phyloP scores from a whole-genome alignment of 139 green algal species.

The Picochlorum sp. region DNA sequence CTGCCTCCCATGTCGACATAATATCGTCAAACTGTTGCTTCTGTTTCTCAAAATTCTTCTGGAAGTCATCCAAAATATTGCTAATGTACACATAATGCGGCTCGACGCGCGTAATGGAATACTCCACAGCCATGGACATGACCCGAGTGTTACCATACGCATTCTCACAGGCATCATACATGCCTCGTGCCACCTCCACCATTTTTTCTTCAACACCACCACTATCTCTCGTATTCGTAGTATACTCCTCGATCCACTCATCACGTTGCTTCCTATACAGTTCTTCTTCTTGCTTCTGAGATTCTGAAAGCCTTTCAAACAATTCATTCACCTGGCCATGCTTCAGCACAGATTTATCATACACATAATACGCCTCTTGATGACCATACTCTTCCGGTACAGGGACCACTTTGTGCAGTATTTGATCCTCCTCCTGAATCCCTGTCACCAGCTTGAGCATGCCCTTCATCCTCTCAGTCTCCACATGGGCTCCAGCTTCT shows the following conservation, averaged over 20 bases:
- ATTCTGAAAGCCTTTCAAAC: conserved; percentile 3
- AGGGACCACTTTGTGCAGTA: background rate
- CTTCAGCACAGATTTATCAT: conserved; percentile 6
- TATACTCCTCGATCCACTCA: no score
- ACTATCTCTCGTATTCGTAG: no score
- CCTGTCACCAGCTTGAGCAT: background rate
- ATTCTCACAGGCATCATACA: conserved; percentile 9
- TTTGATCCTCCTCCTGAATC: background rate
- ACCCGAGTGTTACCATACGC: conserved; percentile 72
- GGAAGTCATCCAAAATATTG: conserved; percentile 44
- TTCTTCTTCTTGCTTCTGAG: background rate
- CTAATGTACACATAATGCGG: conserved; percentile 77
- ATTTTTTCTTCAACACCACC: no score
- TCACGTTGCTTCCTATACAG: background rate
- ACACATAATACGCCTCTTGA: background rate
- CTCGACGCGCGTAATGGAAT: conserved; percentile 78
- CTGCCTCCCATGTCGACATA: conserved; percentile 58
- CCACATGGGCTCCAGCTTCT: no score
- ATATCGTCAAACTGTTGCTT: conserved; percentile 30
- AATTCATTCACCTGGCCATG: conserved; percentile 5
- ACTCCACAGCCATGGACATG: conserved; percentile 68
- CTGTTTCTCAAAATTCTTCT: conserved; percentile 30
- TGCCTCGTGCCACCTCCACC: conserved; percentile 17
- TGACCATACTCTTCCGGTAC: background rate
- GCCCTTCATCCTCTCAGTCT: background rate